Base-by-base conservation (phyloP, 2,329 filamentous ascomycete genomes). In the Lachnellula willkommii region DNA sequence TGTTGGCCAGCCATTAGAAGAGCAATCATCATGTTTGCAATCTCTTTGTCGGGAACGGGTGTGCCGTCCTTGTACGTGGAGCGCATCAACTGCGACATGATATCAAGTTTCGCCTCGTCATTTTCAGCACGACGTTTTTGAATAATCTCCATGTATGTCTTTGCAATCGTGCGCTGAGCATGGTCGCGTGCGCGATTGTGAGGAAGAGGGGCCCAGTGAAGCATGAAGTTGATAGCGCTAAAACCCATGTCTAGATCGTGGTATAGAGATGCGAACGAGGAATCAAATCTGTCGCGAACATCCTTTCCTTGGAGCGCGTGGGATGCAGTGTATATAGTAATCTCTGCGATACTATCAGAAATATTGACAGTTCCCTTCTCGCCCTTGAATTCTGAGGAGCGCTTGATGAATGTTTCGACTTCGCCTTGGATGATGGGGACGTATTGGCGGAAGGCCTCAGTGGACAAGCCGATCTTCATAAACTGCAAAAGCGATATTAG, bases 21-120 rank as follows among this genome's bases (percentile, higher is more conserved):
- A 5, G 90, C 90, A 72, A 95, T 95, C 89, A 95, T 93, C 82
- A 95, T 93, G 74, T 94, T 88, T 22, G 90, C 90, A 56, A 95
- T 82, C 72, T 95, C 90, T 66, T 87, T 80, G 68, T 95, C 90
- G 15, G 90, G 87, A n/a, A 95, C 79, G 5, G 78, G 78, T 40
- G 77, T 84, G 64, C 90, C 90, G 65, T 93, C 83, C 77, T 95
- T 95, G 81, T 95, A 95, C 24, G 77, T 80, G 65, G 85, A 90
- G 65, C 83, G 84, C 90, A 95, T 94, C 62, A 95, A 76, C 68
- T 94, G 90, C 83, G 88, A 91, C 73, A 95, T 91, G 80, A 95
- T 95, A 73, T 95, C 90, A 57, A 50, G 80, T 77, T 58, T 79
- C 74, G 54, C 84, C 76, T 65, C 76, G 75, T 58, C 74, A 62